A percentile compares a stretch with the other conserved stretches of the same genome.
Evolutionary conservation across 768 basidiomycete species (phyloP).

Genomic region (Russula sp.): DNA sequence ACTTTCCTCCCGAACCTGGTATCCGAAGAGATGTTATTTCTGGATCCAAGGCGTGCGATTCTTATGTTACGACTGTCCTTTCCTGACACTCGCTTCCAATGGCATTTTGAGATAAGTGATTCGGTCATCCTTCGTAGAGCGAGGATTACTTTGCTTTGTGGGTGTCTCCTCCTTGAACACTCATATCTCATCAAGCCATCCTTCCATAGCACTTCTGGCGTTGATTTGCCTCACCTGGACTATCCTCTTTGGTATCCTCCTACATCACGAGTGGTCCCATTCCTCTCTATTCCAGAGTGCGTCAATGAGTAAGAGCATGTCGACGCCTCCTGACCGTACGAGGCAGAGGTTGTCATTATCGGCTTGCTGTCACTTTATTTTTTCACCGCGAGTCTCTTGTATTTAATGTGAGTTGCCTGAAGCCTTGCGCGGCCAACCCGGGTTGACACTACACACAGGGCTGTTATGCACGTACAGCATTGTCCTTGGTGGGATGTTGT

Average conservation of each 20-base stretch:
- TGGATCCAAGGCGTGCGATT: not conserved
- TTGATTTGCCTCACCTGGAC: slow-evolving; percentile 17
- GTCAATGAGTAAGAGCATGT: not conserved
- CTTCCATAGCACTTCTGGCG: slow-evolving; percentile 17
- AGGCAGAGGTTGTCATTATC: slow-evolving; percentile 10
- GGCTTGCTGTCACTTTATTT: slow-evolving; percentile 8
- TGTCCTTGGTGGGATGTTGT: slow-evolving; percentile 21
- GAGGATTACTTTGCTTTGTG: slow-evolving; percentile 23
- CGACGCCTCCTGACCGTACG: not conserved
- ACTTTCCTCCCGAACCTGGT: not conserved
- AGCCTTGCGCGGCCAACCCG: not conserved
- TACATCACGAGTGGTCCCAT: slow-evolving; percentile 8
- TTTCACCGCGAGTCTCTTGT: slow-evolving; percentile 24
- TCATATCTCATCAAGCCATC: not conserved
- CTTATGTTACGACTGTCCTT: slow-evolving; percentile 7
- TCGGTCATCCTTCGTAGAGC: slow-evolving; percentile 26
- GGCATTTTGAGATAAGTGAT: slow-evolving; percentile 5
- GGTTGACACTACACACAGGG: slow-evolving; percentile 4
- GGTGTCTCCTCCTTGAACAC: not conserved
- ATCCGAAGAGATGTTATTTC: not conserved
- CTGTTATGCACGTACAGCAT: slow-evolving; percentile 16
- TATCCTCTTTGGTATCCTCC: slow-evolving; percentile 13
- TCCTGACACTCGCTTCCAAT: not conserved
- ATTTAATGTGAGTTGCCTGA: slow-evolving; percentile 24
- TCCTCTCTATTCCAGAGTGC: slow-evolving; percentile 20